These are phyloP conservation scores for Mycena belliarum DNA, from an alignment of 768 basidiomycete genomes.

Conservation along the genomic window DNA sequence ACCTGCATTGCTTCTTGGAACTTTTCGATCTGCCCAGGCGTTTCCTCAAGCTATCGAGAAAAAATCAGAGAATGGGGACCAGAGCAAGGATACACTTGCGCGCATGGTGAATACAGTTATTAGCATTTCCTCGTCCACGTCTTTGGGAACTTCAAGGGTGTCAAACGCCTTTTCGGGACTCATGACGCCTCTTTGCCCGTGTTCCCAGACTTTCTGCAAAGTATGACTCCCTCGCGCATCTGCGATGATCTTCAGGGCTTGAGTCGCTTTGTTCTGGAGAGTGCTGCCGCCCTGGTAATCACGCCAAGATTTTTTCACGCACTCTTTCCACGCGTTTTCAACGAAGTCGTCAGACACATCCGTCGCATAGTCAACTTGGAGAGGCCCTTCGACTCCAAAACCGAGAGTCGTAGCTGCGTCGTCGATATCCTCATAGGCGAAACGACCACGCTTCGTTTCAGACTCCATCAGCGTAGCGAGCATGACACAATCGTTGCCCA, in stretches of 20 bases:
- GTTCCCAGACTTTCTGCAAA: conserved; percentile 53
- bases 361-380: conserved; percentile 69
- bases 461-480: conserved; percentile 60
- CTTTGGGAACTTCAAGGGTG: conserved; percentile 66
- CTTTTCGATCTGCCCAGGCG: conserved; percentile 60
- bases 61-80: conserved; percentile 10
- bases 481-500: conserved; percentile 45
- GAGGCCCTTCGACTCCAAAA: conserved; percentile 59
- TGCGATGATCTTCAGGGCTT: conserved; percentile 69
- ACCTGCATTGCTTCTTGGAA: conserved; percentile 73
- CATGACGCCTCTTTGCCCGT: conserved; percentile 58
- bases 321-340: conserved; percentile 68
- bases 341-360: conserved; percentile 73
- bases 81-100: conserved; percentile 40
- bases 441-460: conserved; percentile 67
- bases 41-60: conserved; percentile 61
- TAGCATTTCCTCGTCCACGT: conserved; percentile 78
- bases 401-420: conserved; percentile 56
- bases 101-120: conserved; percentile 71
- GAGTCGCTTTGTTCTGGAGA: conserved; percentile 56
- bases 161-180: conserved; percentile 71
- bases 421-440: conserved; percentile 55
- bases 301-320: conserved; percentile 53
- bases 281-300: conserved; percentile 51
- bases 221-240: conserved; percentile 56